Conservation (phyloP, 2,329 filamentous ascomycete species). For the Bipolaris oryzae region DNA sequence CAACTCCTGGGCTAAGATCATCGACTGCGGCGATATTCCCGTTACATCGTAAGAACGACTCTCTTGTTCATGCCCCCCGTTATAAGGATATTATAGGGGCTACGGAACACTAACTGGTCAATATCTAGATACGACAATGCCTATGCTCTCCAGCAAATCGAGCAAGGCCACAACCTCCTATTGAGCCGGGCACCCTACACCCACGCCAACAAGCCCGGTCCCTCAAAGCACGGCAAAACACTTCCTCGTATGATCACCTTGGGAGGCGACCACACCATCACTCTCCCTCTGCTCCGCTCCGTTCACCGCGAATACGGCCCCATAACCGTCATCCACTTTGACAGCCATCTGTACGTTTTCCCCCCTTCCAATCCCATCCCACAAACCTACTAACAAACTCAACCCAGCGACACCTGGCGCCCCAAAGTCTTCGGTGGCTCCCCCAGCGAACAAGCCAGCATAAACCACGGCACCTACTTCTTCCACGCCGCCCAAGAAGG, state of each 20-base stretch:
- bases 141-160: conserved; percentile 82
- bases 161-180: conserved; percentile 80
- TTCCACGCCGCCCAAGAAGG: conserved; percentile 82
- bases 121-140: conserved; percentile 74
- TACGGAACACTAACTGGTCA: too few relatives aligned
- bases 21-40: conserved; percentile 85
- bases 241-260: conserved; percentile 82
- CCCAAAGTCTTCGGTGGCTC: conserved; percentile 87
- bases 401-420: conserved; percentile 64
- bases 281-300: conserved; percentile 60
- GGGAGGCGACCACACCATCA: conserved; percentile 67
- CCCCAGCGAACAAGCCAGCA: conserved; percentile 73
- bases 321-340: conserved; percentile 68
- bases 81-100: too few relatives aligned
- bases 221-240: conserved; percentile 74
- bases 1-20: conserved; percentile 76
- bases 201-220: conserved; percentile 68
- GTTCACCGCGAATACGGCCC: conserved; percentile 71
- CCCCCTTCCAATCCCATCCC: too few relatives aligned
- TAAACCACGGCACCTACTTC: conserved; percentile 92
- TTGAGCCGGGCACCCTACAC: conserved; percentile 74
- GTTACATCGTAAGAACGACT: conserved; percentile 71
- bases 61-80: background rate
- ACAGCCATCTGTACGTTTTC: conserved; percentile 60
- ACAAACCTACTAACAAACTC: background rate